Evolutionary conservation across 495 filamentous ascomycete genomes (phyloP), one percentile per base, ranked within the genome.

Genomic region (Sphaerosporella brunnea): DNA sequence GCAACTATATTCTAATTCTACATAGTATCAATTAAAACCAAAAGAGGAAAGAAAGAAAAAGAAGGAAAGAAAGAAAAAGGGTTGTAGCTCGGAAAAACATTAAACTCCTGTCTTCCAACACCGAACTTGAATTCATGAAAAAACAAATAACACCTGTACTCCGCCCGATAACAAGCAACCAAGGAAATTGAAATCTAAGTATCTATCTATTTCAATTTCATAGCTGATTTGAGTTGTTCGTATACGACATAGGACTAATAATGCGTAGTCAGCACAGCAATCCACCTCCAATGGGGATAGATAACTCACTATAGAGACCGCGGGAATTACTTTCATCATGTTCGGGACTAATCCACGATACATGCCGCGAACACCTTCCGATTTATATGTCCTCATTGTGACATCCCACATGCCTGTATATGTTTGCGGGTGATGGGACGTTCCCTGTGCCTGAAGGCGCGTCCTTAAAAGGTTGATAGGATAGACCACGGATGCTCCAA

Each of bases 321-420:
- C 88, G 0, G 90, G 90, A 7, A 88, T 85, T 26, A 99, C 90
- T 65, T 99, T 99, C 55, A 96, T 70, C 16, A 99, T 71, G 56
- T 96, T 99, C 21, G 90, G 90, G 23, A 88, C 94, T 49, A 95
- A 68, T 1, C 90, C 90, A 62, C 90, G 93, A 70, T 93, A 99
- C 46, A 99, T 69, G 0, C 90, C 92, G 40, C 80, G 71, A 19
- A 82, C 51, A 1, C 90, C 92, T 65, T 99, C 90, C 46, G 82
- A 73, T 52, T 75, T 68, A 34, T 93, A 62, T 19, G 92, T 96
- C 64, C 75, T 82, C 15, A 72, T 72, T 4, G 80, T 77, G 32
- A 94, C 87, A 61, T 99, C 90, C 64, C 73, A 68, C 47, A 96
- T 84, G 20, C 88, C 79, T 24, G 71, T 81, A 63, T 99, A 99